Percentiles rank a stretch among this genome's conserved stretches.
Evolutionary conservation across 495 filamentous ascomycete genomes (phyloP).

Genomic region (Tuber melanosporum): DNA sequence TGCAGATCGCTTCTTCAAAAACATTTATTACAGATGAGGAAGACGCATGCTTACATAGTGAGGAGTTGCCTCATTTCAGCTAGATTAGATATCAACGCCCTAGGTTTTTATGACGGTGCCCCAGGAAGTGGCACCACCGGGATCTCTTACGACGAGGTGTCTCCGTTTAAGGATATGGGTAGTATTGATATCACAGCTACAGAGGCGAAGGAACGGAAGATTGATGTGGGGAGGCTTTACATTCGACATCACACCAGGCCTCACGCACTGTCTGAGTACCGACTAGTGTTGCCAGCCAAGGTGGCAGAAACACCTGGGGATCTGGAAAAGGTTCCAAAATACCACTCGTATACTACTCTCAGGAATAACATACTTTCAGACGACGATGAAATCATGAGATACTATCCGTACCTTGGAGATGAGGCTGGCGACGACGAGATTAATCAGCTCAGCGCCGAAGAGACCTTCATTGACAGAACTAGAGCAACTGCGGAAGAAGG

Average conservation of each 20-base stretch:
- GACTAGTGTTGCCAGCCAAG: conserved; percentile 19
- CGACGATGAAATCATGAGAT: conserved; percentile 42
- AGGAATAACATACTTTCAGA: conserved; percentile 42
- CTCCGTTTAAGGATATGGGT: conserved; percentile 39
- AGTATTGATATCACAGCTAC: conserved; percentile 25
- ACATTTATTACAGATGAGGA: conserved; percentile 36
- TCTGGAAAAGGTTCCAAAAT: conserved; percentile 37
- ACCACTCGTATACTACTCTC: conserved; percentile 41
- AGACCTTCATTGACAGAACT: conserved; percentile 39
- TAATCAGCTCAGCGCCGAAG: conserved; percentile 33
- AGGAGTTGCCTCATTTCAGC: conserved; percentile 26
- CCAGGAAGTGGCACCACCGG: conserved; percentile 7
- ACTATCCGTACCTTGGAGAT: conserved; percentile 43
- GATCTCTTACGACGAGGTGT: conserved; percentile 32
- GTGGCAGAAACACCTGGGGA: conserved; percentile 12
- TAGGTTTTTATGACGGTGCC: not conserved
- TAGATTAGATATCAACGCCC: conserved; percentile 24
- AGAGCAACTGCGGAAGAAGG: conserved; percentile 32
- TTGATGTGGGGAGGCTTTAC: conserved; percentile 19
- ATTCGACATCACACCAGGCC: conserved; percentile 15
- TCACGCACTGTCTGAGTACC: conserved; percentile 17
- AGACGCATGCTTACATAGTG: conserved; percentile 37
- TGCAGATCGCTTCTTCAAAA: conserved; percentile 8
- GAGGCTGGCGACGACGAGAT: conserved; percentile 39
- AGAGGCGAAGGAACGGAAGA: conserved; percentile 19